Percentiles rank a stretch among this genome's conserved stretches.
These are phyloP conservation scores for Clitopilus hobsonii DNA, from an alignment of 768 basidiomycete species.

Conservation along the genomic window DNA sequence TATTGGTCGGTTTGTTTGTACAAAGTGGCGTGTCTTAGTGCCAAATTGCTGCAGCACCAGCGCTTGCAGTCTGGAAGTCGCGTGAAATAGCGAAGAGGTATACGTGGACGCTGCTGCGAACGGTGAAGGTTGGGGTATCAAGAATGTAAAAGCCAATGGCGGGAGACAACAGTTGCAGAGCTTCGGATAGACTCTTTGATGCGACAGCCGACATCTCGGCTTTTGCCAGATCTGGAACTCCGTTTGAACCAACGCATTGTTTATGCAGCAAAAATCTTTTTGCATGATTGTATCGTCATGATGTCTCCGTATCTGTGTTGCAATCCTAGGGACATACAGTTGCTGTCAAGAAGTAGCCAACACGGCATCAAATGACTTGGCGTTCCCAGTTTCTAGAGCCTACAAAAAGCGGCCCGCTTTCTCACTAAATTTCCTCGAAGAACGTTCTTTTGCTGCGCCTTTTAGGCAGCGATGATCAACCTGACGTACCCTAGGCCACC, in stretches of 20 bases:
- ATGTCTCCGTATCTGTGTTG: neutral
- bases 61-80: slow-evolving; percentile 32
- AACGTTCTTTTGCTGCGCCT: no score
- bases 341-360: neutral
- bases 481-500: neutral
- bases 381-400: no score
- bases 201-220: slow-evolving; percentile 16
- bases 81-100: slow-evolving; percentile 18
- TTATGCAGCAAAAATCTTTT: neutral
- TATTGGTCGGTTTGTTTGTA: slow-evolving; percentile 9
- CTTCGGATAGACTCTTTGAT: slow-evolving; percentile 8
- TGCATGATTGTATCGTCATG: neutral
- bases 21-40: slow-evolving; percentile 10
- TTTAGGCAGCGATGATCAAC: neutral
- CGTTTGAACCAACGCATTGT: neutral
- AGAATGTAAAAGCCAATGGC: slow-evolving; percentile 16
- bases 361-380: neutral
- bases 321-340: no score
- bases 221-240: slow-evolving; percentile 11
- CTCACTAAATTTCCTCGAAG: no score
- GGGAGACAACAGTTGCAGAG: slow-evolving; percentile 5
- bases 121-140: slow-evolving; percentile 32
- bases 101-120: slow-evolving; percentile 12
- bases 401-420: no score
- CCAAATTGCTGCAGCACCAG: slow-evolving; percentile 37